Conservation (phyloP, 1,139 yeast genomes). For the Zygoascus hellenicus region DNA sequence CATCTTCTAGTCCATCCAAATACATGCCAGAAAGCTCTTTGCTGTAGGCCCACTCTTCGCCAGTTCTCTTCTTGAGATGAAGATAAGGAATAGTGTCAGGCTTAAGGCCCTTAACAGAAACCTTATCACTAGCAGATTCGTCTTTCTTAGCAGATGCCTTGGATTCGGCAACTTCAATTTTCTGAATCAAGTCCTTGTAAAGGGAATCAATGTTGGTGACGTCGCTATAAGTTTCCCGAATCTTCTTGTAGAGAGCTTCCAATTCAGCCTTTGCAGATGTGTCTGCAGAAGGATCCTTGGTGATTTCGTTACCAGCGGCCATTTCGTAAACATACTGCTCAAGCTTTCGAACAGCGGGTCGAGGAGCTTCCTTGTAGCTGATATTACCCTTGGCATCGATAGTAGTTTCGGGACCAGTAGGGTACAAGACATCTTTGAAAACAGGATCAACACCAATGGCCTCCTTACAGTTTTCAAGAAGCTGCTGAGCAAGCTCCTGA, state of each 20-base stretch:
- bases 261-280: conserved; percentile 59
- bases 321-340: conserved; percentile 94
- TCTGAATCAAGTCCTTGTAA: conserved; percentile 70
- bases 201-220: conserved; percentile 73
- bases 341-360: conserved; percentile 87
- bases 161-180: conserved; percentile 62
- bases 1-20: conserved; percentile 85
- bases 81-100: conserved; percentile 91
- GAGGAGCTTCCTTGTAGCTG: conserved; percentile 74
- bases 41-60: conserved; percentile 82
- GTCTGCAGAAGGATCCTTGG: conserved; percentile 61
- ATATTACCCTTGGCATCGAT: conserved; percentile 87
- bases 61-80: conserved; percentile 74
- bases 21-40: conserved; percentile 68
- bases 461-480: conserved; percentile 92
- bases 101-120: conserved; percentile 26
- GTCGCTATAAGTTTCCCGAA: conserved; percentile 58
- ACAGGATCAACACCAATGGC: conserved; percentile 79
- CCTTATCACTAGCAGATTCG: conserved; percentile 41
- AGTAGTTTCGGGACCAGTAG: conserved; percentile 90
- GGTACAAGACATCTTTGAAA: conserved; percentile 87
- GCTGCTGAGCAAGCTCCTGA: conserved; percentile 82
- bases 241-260: conserved; percentile 75
- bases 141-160: conserved; percentile 35
- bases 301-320: conserved; percentile 91